These are phyloP conservation scores for Zygoascus tannicola DNA, from an alignment of 805 yeast genomes.

Conservation along the genomic window DNA sequence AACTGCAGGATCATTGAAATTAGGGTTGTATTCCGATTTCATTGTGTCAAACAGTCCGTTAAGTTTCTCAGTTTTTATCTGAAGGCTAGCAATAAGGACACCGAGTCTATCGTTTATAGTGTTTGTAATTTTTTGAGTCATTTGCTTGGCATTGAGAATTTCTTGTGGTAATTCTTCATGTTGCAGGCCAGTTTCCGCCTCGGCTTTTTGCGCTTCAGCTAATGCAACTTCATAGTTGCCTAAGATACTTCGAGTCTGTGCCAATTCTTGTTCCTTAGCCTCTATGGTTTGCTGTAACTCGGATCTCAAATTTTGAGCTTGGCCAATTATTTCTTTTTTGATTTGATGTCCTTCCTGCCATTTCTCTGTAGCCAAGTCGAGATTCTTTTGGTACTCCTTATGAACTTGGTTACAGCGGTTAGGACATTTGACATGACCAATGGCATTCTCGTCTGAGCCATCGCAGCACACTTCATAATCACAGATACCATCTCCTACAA, in stretches of 20 bases:
- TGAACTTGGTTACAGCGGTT: constrained; percentile 46
- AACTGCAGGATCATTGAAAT: constrained; percentile 81
- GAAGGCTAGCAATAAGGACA: neutral
- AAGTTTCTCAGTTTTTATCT: constrained; percentile 4
- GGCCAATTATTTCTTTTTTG: constrained; percentile 26
- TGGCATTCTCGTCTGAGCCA: constrained; percentile 70
- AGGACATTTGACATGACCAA: constrained; percentile 38
- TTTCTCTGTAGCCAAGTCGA: constrained; percentile 15
- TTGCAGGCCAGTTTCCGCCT: constrained; percentile 1
- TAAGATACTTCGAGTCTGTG: constrained; percentile 6
- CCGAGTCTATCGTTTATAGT: neutral
- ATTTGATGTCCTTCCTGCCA: constrained; percentile 31
- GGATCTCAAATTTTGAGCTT: constrained; percentile 22
- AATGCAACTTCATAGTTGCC: constrained; percentile 25
- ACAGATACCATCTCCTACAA: constrained; percentile 85
- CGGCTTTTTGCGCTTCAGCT: constrained; percentile 22
- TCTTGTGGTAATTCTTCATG: constrained; percentile 8
- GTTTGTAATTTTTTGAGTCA: neutral
- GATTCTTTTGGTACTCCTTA: constrained; percentile 27
- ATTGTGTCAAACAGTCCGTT: constrained; percentile 38
- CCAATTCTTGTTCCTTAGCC: constrained; percentile 20
- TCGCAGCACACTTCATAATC: constrained; percentile 88
- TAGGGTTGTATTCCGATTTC: constrained; percentile 58
- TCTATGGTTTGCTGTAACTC: constrained; percentile 16
- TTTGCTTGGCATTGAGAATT: constrained; percentile 10